These are phyloP conservation scores for Zygoascus hellenicus DNA, from an alignment of 1,139 yeast genomes.

Conservation along the genomic window DNA sequence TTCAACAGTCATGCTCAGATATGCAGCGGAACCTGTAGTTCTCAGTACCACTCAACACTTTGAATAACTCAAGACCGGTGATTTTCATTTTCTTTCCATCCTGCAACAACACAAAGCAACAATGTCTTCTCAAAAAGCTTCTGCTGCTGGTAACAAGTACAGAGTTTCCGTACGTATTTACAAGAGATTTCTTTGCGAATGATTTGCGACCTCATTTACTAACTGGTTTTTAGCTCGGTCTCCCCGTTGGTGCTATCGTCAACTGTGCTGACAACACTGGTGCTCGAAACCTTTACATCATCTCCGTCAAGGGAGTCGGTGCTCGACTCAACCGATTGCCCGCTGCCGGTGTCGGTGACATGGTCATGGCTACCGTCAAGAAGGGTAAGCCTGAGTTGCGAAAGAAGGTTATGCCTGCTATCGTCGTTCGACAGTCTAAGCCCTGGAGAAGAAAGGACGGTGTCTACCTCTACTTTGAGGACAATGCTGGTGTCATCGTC, in stretches of 20 bases:
- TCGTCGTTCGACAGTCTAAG: constrained; percentile 98
- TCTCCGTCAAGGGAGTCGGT: constrained; percentile 99
- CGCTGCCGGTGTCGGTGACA: constrained; percentile 99
- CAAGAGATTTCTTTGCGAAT: neutral
- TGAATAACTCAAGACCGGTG: constrained; percentile 4
- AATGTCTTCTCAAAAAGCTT: constrained; percentile 35
- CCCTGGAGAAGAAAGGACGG: constrained; percentile 99
- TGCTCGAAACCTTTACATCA: constrained; percentile 98
- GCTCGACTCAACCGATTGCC: constrained; percentile 99
- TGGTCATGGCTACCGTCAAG: constrained; percentile 99
- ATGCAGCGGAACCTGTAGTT: neutral
- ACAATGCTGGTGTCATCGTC: constrained; percentile 99
- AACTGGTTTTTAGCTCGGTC: constrained; percentile 64
- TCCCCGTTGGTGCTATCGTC: constrained; percentile 99
- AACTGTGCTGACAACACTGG: constrained; percentile 99
- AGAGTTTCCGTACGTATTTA: constrained; percentile 87
- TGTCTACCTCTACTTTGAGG: constrained; percentile 99
- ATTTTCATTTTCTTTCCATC: constrained; percentile 11
- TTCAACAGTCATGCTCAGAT: too few species aligned
- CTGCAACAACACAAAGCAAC: constrained; percentile 13
- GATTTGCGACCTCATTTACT: constrained; percentile 4
- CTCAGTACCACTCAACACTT: constrained; percentile 11
- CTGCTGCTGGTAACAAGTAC: constrained; percentile 99
- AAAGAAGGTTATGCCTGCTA: constrained; percentile 99
- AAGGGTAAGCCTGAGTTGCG: constrained; percentile 99